phyloP scores from a whole-genome alignment of 1,284 basidiomycete species.

The Sporisorium sorghi region DNA sequence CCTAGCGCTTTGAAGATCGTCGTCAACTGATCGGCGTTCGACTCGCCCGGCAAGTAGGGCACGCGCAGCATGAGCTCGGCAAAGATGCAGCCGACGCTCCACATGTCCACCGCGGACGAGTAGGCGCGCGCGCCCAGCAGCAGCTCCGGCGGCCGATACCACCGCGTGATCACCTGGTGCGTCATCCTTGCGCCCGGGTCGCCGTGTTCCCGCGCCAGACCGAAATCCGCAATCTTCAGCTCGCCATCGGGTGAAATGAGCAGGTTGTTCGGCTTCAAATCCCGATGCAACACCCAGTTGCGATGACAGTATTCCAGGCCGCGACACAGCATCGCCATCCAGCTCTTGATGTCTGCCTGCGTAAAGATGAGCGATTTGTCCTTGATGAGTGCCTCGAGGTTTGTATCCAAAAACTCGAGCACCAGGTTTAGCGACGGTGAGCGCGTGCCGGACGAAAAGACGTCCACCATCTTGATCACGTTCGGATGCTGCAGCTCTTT shows the following conservation, averaged over 20 bases:
- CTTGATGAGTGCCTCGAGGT: slow-evolving; percentile 96
- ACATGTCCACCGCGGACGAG: slow-evolving; percentile 87
- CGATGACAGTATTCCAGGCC: slow-evolving; percentile 97
- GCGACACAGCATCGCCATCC: slow-evolving; percentile 98
- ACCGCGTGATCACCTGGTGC: slow-evolving; percentile 93
- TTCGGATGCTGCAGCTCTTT: slow-evolving; percentile 94
- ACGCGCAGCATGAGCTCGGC: slow-evolving; percentile 94
- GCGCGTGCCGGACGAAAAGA: slow-evolving; percentile 89
- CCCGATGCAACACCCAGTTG: slow-evolving; percentile 92
- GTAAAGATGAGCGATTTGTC: slow-evolving; percentile 90
- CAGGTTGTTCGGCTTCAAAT: slow-evolving; percentile 98
- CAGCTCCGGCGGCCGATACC: slow-evolving; percentile 96
- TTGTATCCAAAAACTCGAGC: slow-evolving; percentile 95
- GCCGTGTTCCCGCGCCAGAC: slow-evolving; percentile 93
- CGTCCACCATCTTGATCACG: slow-evolving; percentile 95
- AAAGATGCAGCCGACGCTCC: slow-evolving; percentile 96
- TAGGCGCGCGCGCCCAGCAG: slow-evolving; percentile 89
- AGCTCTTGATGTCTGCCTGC: slow-evolving; percentile 95
- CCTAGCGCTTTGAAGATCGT: slow-evolving; percentile 94
- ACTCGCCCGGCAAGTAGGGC: slow-evolving; percentile 91
- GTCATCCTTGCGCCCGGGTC: slow-evolving; percentile 97
- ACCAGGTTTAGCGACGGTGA: slow-evolving; percentile 88
- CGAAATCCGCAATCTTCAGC: slow-evolving; percentile 98
- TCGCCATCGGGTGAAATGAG: slow-evolving; percentile 89
- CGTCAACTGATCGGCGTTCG: slow-evolving; percentile 94